Evolutionary conservation across 2,329 filamentous ascomycete genomes (phyloP).

Genomic region (Trichoderma gracile): DNA sequence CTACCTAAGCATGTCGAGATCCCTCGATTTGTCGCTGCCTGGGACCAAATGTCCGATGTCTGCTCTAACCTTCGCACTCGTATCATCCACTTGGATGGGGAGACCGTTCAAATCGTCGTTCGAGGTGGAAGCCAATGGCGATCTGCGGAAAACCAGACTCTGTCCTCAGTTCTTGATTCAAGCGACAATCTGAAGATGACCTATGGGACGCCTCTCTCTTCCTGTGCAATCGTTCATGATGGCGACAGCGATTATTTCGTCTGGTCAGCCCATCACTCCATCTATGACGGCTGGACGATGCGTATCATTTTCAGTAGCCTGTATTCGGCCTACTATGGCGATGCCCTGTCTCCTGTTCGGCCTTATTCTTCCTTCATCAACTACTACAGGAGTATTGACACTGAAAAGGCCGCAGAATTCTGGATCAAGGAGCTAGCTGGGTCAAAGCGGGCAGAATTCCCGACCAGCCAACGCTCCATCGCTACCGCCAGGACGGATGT

Average conservation of each 20-base stretch:
- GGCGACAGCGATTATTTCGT: conserved; percentile 26
- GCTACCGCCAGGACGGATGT: conserved; percentile 3
- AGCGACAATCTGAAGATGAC: not conserved
- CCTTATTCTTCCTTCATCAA: conserved; percentile 18
- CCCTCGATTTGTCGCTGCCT: conserved; percentile 19
- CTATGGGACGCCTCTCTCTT: conserved; percentile 4
- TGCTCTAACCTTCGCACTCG: conserved; percentile 26
- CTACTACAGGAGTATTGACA: conserved; percentile 37
- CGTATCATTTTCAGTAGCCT: conserved; percentile 27
- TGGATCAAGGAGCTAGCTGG: conserved; percentile 27
- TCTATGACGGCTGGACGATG: conserved; percentile 36
- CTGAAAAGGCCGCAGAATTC: not conserved
- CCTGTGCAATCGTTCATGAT: not conserved
- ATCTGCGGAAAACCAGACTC: not conserved
- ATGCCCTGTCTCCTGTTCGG: not conserved
- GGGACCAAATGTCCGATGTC: conserved; percentile 16
- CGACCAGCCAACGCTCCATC: not conserved
- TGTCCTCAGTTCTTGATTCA: not conserved
- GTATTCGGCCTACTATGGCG: conserved; percentile 5
- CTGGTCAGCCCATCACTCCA: conserved; percentile 34
- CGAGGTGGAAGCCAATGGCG: not conserved
- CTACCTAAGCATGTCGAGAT: conserved; percentile 1
- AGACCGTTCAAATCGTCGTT: not conserved
- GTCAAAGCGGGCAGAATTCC: conserved; percentile 23
- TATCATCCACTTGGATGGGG: conserved; percentile 20